These are phyloP conservation scores for Solanum etuberosum DNA, from an alignment of 257 asterid genomes.

Conservation along the genomic window DNA sequence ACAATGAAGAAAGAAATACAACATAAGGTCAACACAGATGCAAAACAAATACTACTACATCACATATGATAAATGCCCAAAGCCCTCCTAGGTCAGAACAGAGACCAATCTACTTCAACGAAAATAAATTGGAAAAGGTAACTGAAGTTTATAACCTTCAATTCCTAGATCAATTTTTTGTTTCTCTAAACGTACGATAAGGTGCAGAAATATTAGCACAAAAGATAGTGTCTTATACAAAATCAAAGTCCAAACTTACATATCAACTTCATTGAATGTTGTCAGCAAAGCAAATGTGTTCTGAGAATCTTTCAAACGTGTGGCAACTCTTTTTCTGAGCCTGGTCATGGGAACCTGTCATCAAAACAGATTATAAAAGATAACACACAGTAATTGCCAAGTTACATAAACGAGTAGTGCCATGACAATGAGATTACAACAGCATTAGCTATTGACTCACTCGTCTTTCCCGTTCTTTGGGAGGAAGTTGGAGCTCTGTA, in stretches of 20 bases:
- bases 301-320: slow-evolving; percentile 95
- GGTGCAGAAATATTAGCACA: not conserved
- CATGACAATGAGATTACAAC: not conserved
- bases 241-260: slow-evolving; percentile 37
- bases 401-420: not conserved
- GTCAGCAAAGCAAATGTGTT: slow-evolving; percentile 95
- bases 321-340: slow-evolving; percentile 88
- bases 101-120: not conserved
- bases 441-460: slow-evolving; percentile 25
- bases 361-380: not conserved
- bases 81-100: not conserved
- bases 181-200: not conserved
- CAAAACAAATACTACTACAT: not conserved
- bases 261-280: slow-evolving; percentile 96
- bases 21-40: not conserved
- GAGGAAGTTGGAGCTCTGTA: slow-evolving; percentile 88
- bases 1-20: not conserved
- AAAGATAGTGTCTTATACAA: not conserved
- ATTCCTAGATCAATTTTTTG: not conserved
- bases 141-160: not conserved
- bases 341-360: slow-evolving; percentile 95
- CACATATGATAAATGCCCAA: not conserved
- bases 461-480: slow-evolving; percentile 93
- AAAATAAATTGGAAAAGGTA: not conserved
- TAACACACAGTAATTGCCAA: not conserved